Base-by-base conservation (phyloP, 2,329 filamentous ascomycete genomes). In the Purpureocillium takamizusanense region DNA sequence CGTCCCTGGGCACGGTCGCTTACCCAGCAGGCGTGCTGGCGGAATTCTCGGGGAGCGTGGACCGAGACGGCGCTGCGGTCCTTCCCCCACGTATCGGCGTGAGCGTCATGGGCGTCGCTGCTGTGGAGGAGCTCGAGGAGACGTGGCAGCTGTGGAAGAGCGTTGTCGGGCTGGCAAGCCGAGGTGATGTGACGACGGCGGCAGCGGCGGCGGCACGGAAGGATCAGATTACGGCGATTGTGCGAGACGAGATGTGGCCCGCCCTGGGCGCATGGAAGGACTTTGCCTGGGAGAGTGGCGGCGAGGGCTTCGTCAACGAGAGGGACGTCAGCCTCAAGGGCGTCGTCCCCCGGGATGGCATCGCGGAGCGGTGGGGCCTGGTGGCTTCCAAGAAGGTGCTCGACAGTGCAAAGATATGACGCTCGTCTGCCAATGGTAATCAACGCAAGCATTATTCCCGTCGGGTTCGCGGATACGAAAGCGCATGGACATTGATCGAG, bases 51-150 rank as follows among this genome's bases (percentile, higher is more conserved):
- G n/a, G n/a, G 38, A 2, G 25, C 46, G 42, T 2, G 15, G 37
- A 14, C 27, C 18, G 21, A 16, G 38, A 35, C 31, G 46, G 21
- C 10, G 21, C 21, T 5, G 21, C 21, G 10, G 10, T 40, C n/a
- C 32, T 30, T n/a, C 46, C 48, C 2, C 38, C 38, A 32, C 66
- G 57, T 27, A 60, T 80, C 3, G 78, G 72, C 17, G 67, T 72
- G 15, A 75, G 65, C 40, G 80, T 85, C 32, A 79, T 83, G 63
- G 81, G 81, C 0, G 76, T 83, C 2, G 75, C 77, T 14, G 75
- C 67, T 17, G 62, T 81, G 2, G 62, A 62, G 2, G 81, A 86
- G 54, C 62, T 86, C 3, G 76, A 81, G 42, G 72, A 82, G 58
- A 80, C 78, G 6, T 68, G 72, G 51, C 57, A 61, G 2, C 64